phyloP scores from a whole-genome alignment of 805 yeast genomes.

The Saccharomycopsis oosterbeekiorum region DNA sequence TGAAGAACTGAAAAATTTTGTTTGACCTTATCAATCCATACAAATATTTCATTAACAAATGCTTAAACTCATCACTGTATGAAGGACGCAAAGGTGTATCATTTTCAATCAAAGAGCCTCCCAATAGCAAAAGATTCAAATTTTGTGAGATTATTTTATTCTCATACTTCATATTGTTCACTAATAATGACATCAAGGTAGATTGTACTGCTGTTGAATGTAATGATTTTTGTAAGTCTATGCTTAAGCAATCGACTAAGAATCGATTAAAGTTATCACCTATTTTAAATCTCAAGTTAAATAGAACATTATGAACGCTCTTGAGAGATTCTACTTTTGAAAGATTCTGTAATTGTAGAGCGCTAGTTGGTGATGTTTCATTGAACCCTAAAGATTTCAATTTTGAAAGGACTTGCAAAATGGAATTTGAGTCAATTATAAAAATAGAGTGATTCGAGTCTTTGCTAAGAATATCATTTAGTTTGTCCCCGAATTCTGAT shows the following conservation, averaged over 20 bases:
- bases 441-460: slow-evolving; percentile 2
- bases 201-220: slow-evolving; percentile 39
- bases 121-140: slow-evolving; percentile 25
- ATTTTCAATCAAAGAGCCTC: neutral
- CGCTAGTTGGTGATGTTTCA: slow-evolving; percentile 20
- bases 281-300: slow-evolving; percentile 48
- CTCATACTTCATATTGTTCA: slow-evolving; percentile 24
- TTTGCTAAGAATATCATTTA: slow-evolving; percentile 27
- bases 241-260: slow-evolving; percentile 45
- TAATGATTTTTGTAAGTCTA: slow-evolving; percentile 54
- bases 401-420: slow-evolving; percentile 17
- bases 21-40: slow-evolving; percentile 53
- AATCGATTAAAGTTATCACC: slow-evolving; percentile 57
- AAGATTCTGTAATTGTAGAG: slow-evolving; percentile 26
- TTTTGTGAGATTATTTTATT: slow-evolving; percentile 29
- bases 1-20: slow-evolving; percentile 50
- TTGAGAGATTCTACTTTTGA: slow-evolving; percentile 25
- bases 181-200: slow-evolving; percentile 28
- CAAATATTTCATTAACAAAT: slow-evolving; percentile 37
- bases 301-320: slow-evolving; percentile 40
- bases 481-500: slow-evolving; percentile 32
- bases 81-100: neutral
- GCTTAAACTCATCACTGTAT: slow-evolving; percentile 28
- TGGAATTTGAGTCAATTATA: slow-evolving; percentile 21
- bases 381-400: slow-evolving; percentile 28